Evolutionary conservation across 768 basidiomycete genomes (phyloP).

Genomic region (Ephemerocybe angulata): DNA sequence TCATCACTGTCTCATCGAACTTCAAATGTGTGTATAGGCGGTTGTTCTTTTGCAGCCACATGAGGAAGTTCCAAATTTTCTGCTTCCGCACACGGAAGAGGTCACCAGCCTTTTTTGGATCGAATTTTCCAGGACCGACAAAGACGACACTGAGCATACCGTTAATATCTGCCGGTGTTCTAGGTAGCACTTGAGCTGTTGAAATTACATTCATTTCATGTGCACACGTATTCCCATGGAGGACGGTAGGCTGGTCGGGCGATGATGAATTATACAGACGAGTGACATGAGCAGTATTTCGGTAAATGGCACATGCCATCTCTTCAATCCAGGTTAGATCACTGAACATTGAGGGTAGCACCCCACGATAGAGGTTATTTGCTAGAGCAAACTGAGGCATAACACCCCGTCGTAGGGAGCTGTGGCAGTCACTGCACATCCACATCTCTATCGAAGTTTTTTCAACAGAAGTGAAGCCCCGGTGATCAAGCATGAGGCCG

Average conservation of each 20-base stretch:
- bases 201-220: conserved; percentile 31
- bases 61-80: background rate
- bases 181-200: conserved; percentile 23
- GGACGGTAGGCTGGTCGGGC: conserved; percentile 17
- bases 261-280: conserved; percentile 22
- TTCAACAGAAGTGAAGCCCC: background rate
- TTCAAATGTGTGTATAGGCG: background rate
- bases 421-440: background rate
- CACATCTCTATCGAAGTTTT: background rate
- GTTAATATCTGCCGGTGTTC: conserved; percentile 22
- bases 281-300: conserved; percentile 24
- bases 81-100: conserved; percentile 17
- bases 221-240: conserved; percentile 33
- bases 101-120: conserved; percentile 9
- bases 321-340: conserved; percentile 29
- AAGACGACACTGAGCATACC: conserved; percentile 26
- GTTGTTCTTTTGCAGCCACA: background rate
- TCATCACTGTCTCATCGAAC: background rate
- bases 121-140: conserved; percentile 22
- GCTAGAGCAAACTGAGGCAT: conserved; percentile 5
- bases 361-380: conserved; percentile 21
- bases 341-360: conserved; percentile 17
- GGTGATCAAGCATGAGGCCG: background rate
- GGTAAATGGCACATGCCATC: conserved; percentile 24
- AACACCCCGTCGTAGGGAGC: background rate